Base-by-base conservation (phyloP, 2,329 filamentous ascomycete genomes). In the Diaporthe sp. region DNA sequence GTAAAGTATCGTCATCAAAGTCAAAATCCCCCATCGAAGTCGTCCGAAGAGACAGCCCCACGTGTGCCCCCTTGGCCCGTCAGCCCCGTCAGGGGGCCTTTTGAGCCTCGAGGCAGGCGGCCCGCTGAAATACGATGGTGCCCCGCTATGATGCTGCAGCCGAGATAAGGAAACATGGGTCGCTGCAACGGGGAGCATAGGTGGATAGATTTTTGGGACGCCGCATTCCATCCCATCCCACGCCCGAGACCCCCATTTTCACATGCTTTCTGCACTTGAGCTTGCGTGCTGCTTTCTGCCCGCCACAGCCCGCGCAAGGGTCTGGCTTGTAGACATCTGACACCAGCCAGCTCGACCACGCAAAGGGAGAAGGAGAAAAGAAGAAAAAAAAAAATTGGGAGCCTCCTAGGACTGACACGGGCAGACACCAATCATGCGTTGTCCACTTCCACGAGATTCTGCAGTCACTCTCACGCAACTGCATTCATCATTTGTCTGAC, bases 91-190 rank as follows among this genome's bases (percentile, higher is more conserved):
- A 71, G 55, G 55, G 54, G 58, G 40, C 42, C 35, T 45, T 50
- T 52, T 54, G 55, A 52, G 69, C 9, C 57, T 52, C 45, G 57
- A 28, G 42, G n/a, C 45, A 19, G n/a, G 64, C 47, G 64, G 64
- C 45, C 64, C 64, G 64, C 64, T 19, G 47, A 54, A 68, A 68
- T 54, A 54, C 64, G 47, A 54, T 68, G 64, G 64, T 35, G 70
- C 70, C 70, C 70, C 70, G 70, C 70, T 72, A 72, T 72, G 70
- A 64, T 60, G 70, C 69, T n/a, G 60, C 45, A 54, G 70, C 57
- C 57, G 45, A 64, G 70, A 72, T 72, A 72, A 71, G 60, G 58
- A 13, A 64, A 45, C 19, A 52, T 61, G 69, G 42, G 42, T 42
- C 55, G 35, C 61, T 47, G 35, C 52, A 45, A 30, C 47, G 15